Percentiles rank a stretch among this genome's conserved stretches.
phyloP scores from a whole-genome alignment of 257 asterid species.

The Nicotiana obtusifolia region DNA sequence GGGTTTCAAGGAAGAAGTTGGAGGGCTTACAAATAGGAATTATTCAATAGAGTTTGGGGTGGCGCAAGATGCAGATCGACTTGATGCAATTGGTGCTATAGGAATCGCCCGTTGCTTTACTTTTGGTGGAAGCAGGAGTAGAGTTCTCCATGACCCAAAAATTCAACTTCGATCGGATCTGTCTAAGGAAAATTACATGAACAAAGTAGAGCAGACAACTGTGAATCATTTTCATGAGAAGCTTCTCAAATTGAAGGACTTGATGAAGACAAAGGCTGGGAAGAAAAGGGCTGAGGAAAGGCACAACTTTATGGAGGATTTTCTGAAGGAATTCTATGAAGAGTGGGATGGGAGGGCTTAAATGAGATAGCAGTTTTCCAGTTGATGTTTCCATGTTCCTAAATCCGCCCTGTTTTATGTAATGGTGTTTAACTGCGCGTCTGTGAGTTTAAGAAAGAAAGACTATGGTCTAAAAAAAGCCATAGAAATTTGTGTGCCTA shows the following conservation, averaged over 20 bases:
- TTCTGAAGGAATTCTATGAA: slow-evolving; percentile 64
- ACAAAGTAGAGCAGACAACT: slow-evolving; percentile 83
- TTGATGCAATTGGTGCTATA: slow-evolving; percentile 97
- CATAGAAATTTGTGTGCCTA: too few species aligned
- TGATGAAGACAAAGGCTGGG: slow-evolving; percentile 85
- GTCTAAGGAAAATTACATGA: slow-evolving; percentile 81
- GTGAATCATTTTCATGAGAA: slow-evolving; percentile 94
- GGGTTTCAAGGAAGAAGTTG: slow-evolving; percentile 88
- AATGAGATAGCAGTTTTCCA: slow-evolving; percentile 17
- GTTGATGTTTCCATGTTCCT: background rate
- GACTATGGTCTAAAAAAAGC: too few species aligned
- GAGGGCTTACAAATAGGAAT: slow-evolving; percentile 31
- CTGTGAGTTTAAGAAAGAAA: too few species aligned
- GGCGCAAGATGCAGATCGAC: slow-evolving; percentile 97
- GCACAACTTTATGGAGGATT: slow-evolving; percentile 90
- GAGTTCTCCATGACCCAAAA: slow-evolving; percentile 70
- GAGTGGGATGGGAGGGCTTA: slow-evolving; percentile 95
- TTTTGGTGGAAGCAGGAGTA: slow-evolving; percentile 82
- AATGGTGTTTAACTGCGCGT: too few species aligned
- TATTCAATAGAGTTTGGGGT: slow-evolving; percentile 67
- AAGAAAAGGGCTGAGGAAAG: slow-evolving; percentile 68
- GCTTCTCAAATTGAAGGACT: slow-evolving; percentile 74
- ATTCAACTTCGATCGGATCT: slow-evolving; percentile 66
- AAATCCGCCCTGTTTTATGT: background rate
- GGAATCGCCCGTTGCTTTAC: slow-evolving; percentile 97